Evolutionary conservation across 768 basidiomycete genomes (phyloP).

Genomic region (Cystobasidium ongulense): DNA sequence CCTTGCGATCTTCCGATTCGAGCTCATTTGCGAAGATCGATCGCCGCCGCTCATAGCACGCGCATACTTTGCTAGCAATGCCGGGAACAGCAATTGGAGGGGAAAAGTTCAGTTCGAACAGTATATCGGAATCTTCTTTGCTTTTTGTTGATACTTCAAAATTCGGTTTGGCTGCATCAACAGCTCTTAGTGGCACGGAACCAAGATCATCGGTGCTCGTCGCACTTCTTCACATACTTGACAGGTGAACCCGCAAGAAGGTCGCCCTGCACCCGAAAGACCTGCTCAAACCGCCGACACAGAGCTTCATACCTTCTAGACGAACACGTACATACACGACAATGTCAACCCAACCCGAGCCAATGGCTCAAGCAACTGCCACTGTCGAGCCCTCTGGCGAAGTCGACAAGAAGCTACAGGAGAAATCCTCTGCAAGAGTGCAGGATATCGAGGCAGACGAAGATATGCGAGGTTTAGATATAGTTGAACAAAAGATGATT

Average conservation of each 20-base stretch:
- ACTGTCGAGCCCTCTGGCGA: neutral
- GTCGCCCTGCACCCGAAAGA: no score
- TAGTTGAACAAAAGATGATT: conserved; percentile 9
- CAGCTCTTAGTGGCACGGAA: no score
- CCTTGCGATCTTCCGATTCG: neutral
- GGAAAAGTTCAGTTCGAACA: neutral
- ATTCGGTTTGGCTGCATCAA: no score
- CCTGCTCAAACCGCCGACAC: no score
- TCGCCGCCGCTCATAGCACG: neutral
- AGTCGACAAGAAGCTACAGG: neutral
- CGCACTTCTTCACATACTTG: no score
- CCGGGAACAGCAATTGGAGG: neutral
- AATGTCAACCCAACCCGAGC: neutral
- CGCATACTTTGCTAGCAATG: neutral
- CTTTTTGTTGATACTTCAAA: no score
- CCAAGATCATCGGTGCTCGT: no score
- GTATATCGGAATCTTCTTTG: no score
- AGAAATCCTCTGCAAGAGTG: neutral
- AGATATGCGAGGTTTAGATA: neutral
- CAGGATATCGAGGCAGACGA: neutral
- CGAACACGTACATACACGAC: neutral
- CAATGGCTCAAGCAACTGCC: neutral
- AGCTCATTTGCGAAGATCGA: neutral
- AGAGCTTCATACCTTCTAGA: no score
- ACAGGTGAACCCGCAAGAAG: no score